phyloP scores from a whole-genome alignment of 2,329 filamentous ascomycete genomes.

The Ascosphaera apis region DNA sequence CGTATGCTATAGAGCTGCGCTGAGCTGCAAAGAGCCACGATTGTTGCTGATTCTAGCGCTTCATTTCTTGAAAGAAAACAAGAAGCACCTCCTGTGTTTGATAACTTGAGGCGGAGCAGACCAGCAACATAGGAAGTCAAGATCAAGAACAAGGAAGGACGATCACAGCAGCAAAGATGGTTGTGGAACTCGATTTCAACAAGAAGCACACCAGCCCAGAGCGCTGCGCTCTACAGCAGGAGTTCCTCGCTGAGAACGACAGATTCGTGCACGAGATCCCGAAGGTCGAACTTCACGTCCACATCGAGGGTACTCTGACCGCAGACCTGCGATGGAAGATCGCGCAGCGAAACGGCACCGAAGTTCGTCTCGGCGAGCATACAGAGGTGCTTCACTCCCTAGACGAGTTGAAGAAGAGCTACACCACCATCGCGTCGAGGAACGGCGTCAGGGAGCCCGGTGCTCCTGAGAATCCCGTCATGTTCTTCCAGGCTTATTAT shows the following conservation, averaged over 20 bases:
- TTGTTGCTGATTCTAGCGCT: no score
- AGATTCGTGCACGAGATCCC: constrained; percentile 16
- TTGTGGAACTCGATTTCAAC: no score
- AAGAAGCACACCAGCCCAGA: no score
- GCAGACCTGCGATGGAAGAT: constrained; percentile 21
- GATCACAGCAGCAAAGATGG: no score
- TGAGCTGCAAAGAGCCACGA: no score
- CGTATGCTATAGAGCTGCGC: no score
- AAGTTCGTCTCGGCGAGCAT: constrained; percentile 10
- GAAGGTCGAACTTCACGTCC: constrained; percentile 25
- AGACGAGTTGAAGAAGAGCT: constrained; percentile 16
- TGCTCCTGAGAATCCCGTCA: constrained; percentile 6
- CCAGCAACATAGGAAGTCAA: no score
- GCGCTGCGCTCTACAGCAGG: no score
- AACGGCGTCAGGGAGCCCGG: constrained; percentile 8
- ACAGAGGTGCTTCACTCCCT: constrained; percentile 14
- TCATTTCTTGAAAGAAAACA: no score
- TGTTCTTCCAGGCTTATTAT: constrained; percentile 15
- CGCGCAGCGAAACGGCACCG: constrained; percentile 17
- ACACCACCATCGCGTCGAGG: constrained; percentile 16
- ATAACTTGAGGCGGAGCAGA: no score
- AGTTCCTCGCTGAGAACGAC: not conserved
- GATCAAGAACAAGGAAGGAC: no score
- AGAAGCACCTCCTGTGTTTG: no score
- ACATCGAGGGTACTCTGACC: constrained; percentile 25